phyloP scores from a whole-genome alignment of 441 rosid species.

The Capsella rubella region DNA sequence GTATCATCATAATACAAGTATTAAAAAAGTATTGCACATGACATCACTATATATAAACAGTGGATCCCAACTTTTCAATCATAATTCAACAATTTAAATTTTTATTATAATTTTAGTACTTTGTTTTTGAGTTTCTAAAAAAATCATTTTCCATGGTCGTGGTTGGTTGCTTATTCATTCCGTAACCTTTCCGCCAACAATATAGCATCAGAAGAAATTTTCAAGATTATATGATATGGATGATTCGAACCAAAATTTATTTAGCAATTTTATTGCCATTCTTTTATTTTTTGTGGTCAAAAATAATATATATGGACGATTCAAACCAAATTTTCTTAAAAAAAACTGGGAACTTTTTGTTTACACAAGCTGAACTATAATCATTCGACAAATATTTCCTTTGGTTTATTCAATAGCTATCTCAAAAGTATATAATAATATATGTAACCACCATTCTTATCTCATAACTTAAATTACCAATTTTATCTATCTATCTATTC shows the following conservation, averaged over 20 bases:
- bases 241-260: not conserved
- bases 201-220: constrained; percentile 7
- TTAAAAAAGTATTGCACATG: not conserved
- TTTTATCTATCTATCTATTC: too few relatives aligned
- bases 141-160: constrained; percentile 8
- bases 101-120: not conserved
- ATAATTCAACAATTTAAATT: not conserved
- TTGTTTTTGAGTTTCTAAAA: not conserved
- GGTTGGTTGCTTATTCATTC: constrained; percentile 34
- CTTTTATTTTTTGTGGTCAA: not conserved
- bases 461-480: too few relatives aligned
- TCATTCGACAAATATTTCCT: too few relatives aligned
- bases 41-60: constrained; percentile 21
- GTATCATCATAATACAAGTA: not conserved
- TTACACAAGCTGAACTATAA: too few relatives aligned
- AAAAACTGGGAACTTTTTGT: too few relatives aligned
- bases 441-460: too few relatives aligned
- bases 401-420: too few relatives aligned
- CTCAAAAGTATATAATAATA: too few relatives aligned
- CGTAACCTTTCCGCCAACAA: constrained; percentile 27
- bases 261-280: not conserved
- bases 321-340: not conserved
- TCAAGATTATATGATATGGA: not conserved
- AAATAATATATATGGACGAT: not conserved
- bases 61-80: constrained; percentile 1